A percentile compares a stretch with the other conserved stretches of the same genome.
phyloP scores from a whole-genome alignment of 306 rosid species.

The Styphnolobium japonicum region DNA sequence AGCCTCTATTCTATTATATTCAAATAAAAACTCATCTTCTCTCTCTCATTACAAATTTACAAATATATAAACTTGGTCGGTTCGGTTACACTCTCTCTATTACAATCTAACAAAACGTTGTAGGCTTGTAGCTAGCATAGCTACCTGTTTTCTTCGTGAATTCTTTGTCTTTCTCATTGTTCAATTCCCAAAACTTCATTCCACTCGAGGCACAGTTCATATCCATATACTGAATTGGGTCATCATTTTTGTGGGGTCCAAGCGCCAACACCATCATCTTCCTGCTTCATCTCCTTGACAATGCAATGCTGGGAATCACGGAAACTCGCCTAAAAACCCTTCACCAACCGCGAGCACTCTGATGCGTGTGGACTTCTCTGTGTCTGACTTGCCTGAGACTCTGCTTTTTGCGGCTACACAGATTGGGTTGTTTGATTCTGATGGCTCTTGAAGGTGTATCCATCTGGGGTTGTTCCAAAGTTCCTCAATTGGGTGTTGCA shows the following conservation, averaged over 20 bases:
- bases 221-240: not conserved
- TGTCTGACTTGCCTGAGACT: slow-evolving; percentile 16
- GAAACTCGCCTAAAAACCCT: slow-evolving; percentile 31
- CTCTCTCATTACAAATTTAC: no score
- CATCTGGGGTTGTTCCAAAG: slow-evolving; percentile 38
- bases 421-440: slow-evolving; percentile 29
- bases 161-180: not conserved
- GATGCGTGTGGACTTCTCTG: slow-evolving; percentile 24
- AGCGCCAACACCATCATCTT: slow-evolving; percentile 27
- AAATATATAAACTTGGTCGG: no score
- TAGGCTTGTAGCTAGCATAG: no score
- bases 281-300: slow-evolving; percentile 40
- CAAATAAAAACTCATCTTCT: no score
- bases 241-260: slow-evolving; percentile 39
- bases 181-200: not conserved
- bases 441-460: slow-evolving; percentile 63
- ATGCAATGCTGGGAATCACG: slow-evolving; percentile 45
- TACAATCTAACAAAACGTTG: no score
- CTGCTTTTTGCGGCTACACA: not conserved
- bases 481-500: slow-evolving; percentile 30
- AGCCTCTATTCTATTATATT: no score
- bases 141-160: no score
- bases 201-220: not conserved
- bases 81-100: no score
- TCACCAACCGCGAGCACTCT: slow-evolving; percentile 43